A percentile compares a stretch with the other conserved stretches of the same genome.
Evolutionary conservation across 345 rosid species (phyloP).

Genomic region (Zanthoxylum bungeanum): DNA sequence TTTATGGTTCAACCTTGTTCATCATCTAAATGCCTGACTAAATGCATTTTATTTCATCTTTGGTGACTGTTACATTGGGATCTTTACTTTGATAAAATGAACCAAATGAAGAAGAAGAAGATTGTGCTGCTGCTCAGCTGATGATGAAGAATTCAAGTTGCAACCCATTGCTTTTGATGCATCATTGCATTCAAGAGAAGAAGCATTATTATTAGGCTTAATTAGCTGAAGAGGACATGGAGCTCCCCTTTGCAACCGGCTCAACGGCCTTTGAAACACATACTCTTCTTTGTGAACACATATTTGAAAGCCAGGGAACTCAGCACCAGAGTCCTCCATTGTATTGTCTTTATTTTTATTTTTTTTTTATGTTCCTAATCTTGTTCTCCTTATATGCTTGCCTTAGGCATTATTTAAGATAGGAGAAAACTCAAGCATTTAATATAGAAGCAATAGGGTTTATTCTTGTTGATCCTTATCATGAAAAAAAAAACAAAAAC

Average conservation of each 20-base stretch:
- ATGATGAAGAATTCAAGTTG: conserved; percentile 18
- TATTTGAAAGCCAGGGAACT: conserved; percentile 64
- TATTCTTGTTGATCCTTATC: neutral
- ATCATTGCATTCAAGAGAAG: conserved; percentile 4
- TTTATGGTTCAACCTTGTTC: too few species aligned
- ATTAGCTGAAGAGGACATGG: conserved; percentile 58
- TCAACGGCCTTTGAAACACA: conserved; percentile 45
- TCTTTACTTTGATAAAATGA: conserved; percentile 47
- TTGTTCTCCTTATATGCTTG: neutral
- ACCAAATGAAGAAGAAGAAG: conserved; percentile 28
- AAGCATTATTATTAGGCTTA: conserved; percentile 16
- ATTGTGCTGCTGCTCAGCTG: neutral
- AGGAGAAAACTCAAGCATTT: neutral
- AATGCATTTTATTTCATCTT: too few species aligned
- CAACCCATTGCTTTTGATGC: conserved; percentile 13
- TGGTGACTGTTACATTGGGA: too few species aligned
- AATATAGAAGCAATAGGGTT: neutral
- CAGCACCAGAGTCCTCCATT: conserved; percentile 46
- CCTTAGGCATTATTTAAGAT: neutral
- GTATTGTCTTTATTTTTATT: neutral
- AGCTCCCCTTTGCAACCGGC: conserved; percentile 55
- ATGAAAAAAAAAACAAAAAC: too few species aligned
- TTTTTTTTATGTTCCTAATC: conserved; percentile 2
- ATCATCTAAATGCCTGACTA: too few species aligned
- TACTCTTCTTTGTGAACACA: conserved; percentile 47